A percentile compares a stretch with the other conserved stretches of the same genome.
These are phyloP conservation scores for Sarocladium kiliense DNA, from an alignment of 2,329 filamentous ascomycete genomes.

Conservation along the genomic window DNA sequence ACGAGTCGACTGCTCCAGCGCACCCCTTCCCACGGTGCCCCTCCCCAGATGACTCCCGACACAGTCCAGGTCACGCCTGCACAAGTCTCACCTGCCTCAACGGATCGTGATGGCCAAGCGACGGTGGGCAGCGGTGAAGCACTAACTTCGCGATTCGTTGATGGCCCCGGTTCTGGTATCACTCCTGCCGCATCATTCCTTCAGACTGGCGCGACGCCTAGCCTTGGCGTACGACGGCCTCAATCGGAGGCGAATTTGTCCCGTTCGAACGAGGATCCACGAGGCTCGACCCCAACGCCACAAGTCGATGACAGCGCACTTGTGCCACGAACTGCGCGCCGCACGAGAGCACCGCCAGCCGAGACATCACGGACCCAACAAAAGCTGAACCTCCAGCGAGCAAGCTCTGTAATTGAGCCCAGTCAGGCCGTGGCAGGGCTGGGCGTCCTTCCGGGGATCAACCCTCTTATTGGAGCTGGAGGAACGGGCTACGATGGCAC, in stretches of 20 bases:
- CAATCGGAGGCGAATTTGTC: constrained; percentile 35
- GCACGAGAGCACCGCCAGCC: constrained; percentile 33
- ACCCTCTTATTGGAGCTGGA: constrained; percentile 46
- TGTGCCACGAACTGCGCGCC: constrained; percentile 37
- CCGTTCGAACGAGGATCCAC: constrained; percentile 17
- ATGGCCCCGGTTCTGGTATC: constrained; percentile 42
- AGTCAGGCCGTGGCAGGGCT: constrained; percentile 34
- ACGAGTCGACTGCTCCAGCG: constrained; percentile 64
- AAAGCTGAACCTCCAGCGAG: constrained; percentile 69
- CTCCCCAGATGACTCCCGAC: constrained; percentile 61
- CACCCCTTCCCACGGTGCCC: constrained; percentile 54
- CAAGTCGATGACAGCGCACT: constrained; percentile 38
- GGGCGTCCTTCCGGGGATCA: constrained; percentile 27
- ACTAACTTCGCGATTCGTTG: constrained; percentile 57
- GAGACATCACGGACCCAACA: constrained; percentile 67
- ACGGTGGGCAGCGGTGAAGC: constrained; percentile 33
- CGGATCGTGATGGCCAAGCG: constrained; percentile 19
- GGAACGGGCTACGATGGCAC: constrained; percentile 47
- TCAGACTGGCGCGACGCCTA: constrained; percentile 26
- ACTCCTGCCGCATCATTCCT: constrained; percentile 50
- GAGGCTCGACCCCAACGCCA: constrained; percentile 23
- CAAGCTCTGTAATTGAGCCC: constrained; percentile 66
- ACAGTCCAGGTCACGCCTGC: constrained; percentile 33
- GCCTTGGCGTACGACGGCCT: constrained; percentile 31
- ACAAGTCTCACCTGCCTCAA: constrained; percentile 26